Evolutionary conservation across 805 yeast genomes (phyloP).

Genomic region (Alloascoidea africana): DNA sequence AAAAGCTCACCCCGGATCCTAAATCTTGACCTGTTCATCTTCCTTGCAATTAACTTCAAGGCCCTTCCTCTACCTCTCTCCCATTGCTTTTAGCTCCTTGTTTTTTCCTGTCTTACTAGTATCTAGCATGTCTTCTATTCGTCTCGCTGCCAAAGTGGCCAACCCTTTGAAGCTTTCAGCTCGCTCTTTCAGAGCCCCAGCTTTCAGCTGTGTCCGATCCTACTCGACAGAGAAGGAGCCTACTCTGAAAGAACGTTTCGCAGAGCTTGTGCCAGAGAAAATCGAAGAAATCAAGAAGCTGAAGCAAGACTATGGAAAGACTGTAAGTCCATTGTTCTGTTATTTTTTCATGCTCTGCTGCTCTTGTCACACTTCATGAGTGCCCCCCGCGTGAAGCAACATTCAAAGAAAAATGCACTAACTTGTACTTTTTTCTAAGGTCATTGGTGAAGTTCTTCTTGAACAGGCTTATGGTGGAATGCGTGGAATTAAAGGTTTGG

Average conservation of each 20-base stretch:
- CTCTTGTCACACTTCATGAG: too few relatives aligned
- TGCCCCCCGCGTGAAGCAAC: neutral
- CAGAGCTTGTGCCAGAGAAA: conserved; percentile 27
- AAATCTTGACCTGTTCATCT: too few relatives aligned
- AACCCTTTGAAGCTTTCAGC: neutral
- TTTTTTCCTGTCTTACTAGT: too few relatives aligned
- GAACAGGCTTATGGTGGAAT: conserved; percentile 49
- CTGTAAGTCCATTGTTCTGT: too few relatives aligned
- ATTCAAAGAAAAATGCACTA: neutral
- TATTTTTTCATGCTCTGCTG: too few relatives aligned
- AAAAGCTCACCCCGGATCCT: too few relatives aligned
- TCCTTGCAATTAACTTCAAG: too few relatives aligned
- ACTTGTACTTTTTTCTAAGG: too few relatives aligned
- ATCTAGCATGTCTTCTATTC: too few relatives aligned
- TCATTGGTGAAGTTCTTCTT: conserved; percentile 30
- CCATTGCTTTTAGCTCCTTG: too few relatives aligned
- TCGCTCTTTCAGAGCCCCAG: neutral
- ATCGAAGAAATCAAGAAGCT: conserved; percentile 23
- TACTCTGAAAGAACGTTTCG: conserved; percentile 18
- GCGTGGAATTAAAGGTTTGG: conserved; percentile 62
- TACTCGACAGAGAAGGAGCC: conserved; percentile 1
- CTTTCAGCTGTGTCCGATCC: neutral
- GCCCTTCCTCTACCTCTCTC: too few relatives aligned
- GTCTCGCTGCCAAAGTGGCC: neutral
- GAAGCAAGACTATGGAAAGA: conserved; percentile 20